Percentiles rank a stretch among this genome's conserved stretches.
phyloP scores from a whole-genome alignment of 805 yeast genomes.

The Saturnispora mendoncae region DNA sequence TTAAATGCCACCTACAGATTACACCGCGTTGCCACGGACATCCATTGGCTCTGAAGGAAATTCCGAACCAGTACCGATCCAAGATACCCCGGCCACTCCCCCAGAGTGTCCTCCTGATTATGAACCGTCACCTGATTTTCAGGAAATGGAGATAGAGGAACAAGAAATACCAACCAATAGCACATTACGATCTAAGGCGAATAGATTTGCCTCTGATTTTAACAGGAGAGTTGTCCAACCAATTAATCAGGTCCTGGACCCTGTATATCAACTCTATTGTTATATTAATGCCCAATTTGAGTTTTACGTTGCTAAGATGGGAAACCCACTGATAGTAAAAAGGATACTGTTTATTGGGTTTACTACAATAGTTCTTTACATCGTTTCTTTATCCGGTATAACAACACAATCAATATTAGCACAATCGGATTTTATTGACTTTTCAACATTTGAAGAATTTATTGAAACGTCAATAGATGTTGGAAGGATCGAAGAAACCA shows the following conservation, averaged over 20 bases:
- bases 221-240: constrained; percentile 34
- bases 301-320: constrained; percentile 49
- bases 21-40: constrained; percentile 6
- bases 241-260: constrained; percentile 38
- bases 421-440: constrained; percentile 58
- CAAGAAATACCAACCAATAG: neutral
- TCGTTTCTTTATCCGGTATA: constrained; percentile 49
- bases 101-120: neutral
- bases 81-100: neutral
- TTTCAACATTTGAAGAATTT: constrained; percentile 39
- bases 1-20: constrained; percentile 9
- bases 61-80: neutral
- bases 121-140: constrained; percentile 17
- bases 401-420: constrained; percentile 36
- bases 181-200: constrained; percentile 27
- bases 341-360: constrained; percentile 63
- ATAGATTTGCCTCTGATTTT: constrained; percentile 30
- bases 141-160: constrained; percentile 41
- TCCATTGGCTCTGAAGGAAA: neutral
- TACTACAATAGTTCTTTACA: constrained; percentile 49
- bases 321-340: constrained; percentile 79
- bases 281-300: constrained; percentile 43
- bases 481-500: constrained; percentile 50
- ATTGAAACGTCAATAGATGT: constrained; percentile 45
- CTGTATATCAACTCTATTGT: constrained; percentile 40